These are phyloP conservation scores for Golovinomyces cichoracearum DNA, from an alignment of 2,329 filamentous ascomycete species.

Conservation along the genomic window DNA sequence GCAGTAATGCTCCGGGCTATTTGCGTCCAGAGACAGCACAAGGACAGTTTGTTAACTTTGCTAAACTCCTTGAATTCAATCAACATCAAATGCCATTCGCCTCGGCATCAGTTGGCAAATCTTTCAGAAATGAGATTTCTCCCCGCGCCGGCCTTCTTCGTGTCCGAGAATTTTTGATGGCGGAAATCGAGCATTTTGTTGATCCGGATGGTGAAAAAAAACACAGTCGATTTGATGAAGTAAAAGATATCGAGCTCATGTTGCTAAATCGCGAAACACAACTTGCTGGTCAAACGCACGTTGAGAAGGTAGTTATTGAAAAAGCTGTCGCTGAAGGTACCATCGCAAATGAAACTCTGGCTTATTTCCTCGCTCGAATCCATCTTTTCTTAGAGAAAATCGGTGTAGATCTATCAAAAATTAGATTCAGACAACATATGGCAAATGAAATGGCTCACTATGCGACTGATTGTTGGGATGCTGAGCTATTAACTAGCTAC, in stretches of 20 bases:
- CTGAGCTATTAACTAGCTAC: constrained; percentile 68
- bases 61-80: constrained; percentile 90
- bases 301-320: constrained; percentile 51
- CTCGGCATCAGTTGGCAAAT: constrained; percentile 90
- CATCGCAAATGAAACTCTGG: constrained; percentile 91
- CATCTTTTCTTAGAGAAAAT: constrained; percentile 73
- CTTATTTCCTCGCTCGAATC: constrained; percentile 90
- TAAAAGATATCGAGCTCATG: constrained; percentile 58
- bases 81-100: constrained; percentile 89
- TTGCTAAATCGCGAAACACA: constrained; percentile 70
- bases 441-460: constrained; percentile 78
- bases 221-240: constrained; percentile 63
- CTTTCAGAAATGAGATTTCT: constrained; percentile 94
- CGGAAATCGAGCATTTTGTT: constrained; percentile 95
- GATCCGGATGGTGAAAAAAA: constrained; percentile 89
- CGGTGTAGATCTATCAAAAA: constrained; percentile 63
- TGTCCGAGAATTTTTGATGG: constrained; percentile 95
- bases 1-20: constrained; percentile 63
- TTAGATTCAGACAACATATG: constrained; percentile 97
- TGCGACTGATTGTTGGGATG: constrained; percentile 92
- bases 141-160: constrained; percentile 73
- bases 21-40: constrained; percentile 87
- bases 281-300: constrained; percentile 56
- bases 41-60: constrained; percentile 91
- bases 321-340: constrained; percentile 59